Conservation (phyloP, 352 stramenopile genomes). For the Globisporangium yorkense region DNA sequence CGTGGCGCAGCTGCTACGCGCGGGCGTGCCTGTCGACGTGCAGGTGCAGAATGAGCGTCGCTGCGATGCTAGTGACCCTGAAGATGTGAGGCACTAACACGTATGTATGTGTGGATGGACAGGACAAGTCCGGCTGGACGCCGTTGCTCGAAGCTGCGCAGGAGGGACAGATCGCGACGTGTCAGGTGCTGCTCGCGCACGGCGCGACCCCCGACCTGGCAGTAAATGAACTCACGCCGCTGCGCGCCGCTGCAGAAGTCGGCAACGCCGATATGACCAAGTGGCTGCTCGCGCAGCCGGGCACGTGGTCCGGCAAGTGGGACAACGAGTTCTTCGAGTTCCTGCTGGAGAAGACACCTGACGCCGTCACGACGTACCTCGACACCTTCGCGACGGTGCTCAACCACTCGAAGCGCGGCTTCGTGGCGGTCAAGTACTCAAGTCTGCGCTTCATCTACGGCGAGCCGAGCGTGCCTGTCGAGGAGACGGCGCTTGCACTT, state of each 20-base stretch:
- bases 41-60: slow-evolving; percentile 5
- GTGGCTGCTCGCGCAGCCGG: slow-evolving; percentile 38
- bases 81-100: background rate
- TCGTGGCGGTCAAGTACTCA: slow-evolving; percentile 48
- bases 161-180: slow-evolving; percentile 47
- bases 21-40: slow-evolving; percentile 29
- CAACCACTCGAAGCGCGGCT: slow-evolving; percentile 40
- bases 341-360: slow-evolving; percentile 47
- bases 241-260: slow-evolving; percentile 44
- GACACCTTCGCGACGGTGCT: slow-evolving; percentile 42
- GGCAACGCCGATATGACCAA: slow-evolving; percentile 47
- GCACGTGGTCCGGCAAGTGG: slow-evolving; percentile 31
- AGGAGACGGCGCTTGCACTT: slow-evolving; percentile 43
- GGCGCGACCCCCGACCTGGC: slow-evolving; percentile 36
- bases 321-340: slow-evolving; percentile 45
- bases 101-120: background rate
- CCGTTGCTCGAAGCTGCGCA: slow-evolving; percentile 56
- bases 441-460: slow-evolving; percentile 38
- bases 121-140: slow-evolving; percentile 48
- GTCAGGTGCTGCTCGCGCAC: slow-evolving; percentile 33
- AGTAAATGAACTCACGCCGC: slow-evolving; percentile 29
- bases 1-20: slow-evolving; percentile 31
- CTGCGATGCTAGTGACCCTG: background rate
- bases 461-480: slow-evolving; percentile 37
- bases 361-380: slow-evolving; percentile 32